Base-by-base conservation (phyloP, 345 rosid species). In the Pistacia vera region DNA sequence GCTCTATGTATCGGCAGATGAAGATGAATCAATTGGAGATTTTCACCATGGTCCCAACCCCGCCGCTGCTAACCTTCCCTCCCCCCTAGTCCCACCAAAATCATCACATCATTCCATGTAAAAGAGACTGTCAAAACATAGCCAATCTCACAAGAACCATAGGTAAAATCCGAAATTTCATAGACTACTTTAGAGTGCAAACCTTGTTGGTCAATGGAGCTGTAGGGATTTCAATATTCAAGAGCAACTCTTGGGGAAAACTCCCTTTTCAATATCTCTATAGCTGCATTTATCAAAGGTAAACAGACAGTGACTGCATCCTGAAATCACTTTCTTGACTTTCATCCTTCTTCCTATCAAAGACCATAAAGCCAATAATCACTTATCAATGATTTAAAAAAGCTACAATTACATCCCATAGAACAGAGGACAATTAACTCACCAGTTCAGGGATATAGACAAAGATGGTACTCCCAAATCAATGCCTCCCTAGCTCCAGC, bases 401-500 rank as follows among this genome's bases (percentile, higher is more conserved):
- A 65, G 73, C 33, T 51, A 51, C 57, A 69, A 57, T 25, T 38
- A 74, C 51, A 55, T 20, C 66, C 48, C 46, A 22, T 49, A 77
- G 0, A 55, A 77, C 51, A 79, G 25, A 62, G 38, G 20, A 66
- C 38, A 8, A 58, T 69, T 22, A 30, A 78, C 88, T 84, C 75
- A 91, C 99, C 99, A 97, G 79, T 97, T 94, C 81, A 97, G 79
- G 0, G 98, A 97, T 83, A 97, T 84, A 54, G 99, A 94, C 77
- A 97, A 73, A 73, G 99, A 92, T 22, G 97, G 99, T 59, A 97
- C 84, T 57, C 99, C 98, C 80, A 85, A n/a, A 94, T 75, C 66
- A 94, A 86, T 33, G 99, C 98, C 86, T 97, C 99, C 73, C 93
- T 89, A 59, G 98, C 98, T 83, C 97, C 99, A 74, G 96, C 97